Conservation (phyloP, 2,329 filamentous ascomycete species). For the Apiospora sp. region DNA sequence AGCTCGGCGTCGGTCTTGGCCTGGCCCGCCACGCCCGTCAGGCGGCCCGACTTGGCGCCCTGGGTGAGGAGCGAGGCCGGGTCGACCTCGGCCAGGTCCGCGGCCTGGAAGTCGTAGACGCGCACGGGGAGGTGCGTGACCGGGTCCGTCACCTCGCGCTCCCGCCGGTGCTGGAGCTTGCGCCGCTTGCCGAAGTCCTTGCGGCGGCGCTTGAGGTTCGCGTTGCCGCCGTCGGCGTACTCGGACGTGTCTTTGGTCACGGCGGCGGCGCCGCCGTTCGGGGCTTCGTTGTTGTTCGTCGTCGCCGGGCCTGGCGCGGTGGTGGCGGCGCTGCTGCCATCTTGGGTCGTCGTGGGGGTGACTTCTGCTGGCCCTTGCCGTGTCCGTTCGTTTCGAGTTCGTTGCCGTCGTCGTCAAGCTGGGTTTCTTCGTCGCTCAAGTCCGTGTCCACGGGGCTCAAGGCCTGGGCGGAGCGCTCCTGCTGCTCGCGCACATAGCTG, state of each 20-base stretch:
- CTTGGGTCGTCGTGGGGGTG: background rate
- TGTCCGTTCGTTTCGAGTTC: background rate
- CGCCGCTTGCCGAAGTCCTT: conserved; percentile 16
- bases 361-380: background rate
- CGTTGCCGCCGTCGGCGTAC: background rate
- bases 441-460: conserved; percentile 12
- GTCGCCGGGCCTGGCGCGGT: background rate
- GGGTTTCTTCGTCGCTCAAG: background rate
- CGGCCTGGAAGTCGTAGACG: conserved; percentile 22
- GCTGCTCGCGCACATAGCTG: conserved; percentile 7
- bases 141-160: conserved; percentile 25
- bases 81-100: conserved; percentile 14
- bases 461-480: conserved; percentile 13
- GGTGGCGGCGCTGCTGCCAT: background rate
- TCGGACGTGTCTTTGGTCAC: conserved; percentile 23
- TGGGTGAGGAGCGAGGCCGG: conserved; percentile 1
- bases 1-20: conserved; percentile 10
- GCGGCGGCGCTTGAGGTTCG: conserved; percentile 18
- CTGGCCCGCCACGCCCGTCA: conserved; percentile 22
- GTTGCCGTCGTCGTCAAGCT: background rate
- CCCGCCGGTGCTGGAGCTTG: background rate
- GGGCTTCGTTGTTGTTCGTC: background rate
- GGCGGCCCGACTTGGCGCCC: conserved; percentile 13
- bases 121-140: conserved; percentile 20
- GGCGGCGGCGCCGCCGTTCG: background rate